Percentiles rank a stretch among this genome's conserved stretches.
phyloP scores from a whole-genome alignment of 1,284 basidiomycete genomes.

The Sporisorium graminicola region DNA sequence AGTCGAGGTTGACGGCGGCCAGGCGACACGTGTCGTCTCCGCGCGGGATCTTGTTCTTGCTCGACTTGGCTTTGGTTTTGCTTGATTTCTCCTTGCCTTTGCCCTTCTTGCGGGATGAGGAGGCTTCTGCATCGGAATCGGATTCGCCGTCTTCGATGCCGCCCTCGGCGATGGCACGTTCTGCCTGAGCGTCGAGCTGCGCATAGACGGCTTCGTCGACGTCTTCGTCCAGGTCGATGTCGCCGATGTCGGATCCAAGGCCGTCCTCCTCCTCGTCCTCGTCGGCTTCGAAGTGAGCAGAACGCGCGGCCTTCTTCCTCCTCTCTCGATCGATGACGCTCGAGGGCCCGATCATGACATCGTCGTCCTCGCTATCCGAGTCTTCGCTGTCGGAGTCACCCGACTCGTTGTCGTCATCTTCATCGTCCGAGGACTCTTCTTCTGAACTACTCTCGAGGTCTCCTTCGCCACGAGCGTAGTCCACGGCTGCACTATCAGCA shows the following conservation, averaged over 20 bases:
- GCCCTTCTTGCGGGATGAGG: conserved; percentile 71
- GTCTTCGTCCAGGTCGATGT: conserved; percentile 82
- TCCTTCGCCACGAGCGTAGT: conserved; percentile 85
- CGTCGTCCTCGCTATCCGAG: conserved; percentile 64
- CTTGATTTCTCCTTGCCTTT: conserved; percentile 33
- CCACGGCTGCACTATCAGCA: conserved; percentile 71
- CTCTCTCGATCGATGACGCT: conserved; percentile 46
- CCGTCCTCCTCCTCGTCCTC: conserved; percentile 54
- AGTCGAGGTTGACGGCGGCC: conserved; percentile 96
- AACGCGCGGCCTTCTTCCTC: conserved; percentile 25
- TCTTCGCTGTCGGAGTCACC: conserved; percentile 77
- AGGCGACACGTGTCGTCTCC: conserved; percentile 73
- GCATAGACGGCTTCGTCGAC: conserved; percentile 73
- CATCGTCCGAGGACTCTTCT: conserved; percentile 48
- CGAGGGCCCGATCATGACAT: conserved; percentile 57
- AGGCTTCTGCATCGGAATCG: conserved; percentile 42
- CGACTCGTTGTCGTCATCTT: conserved; percentile 40
- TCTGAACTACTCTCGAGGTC: conserved; percentile 61
- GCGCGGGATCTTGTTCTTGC: conserved; percentile 45
- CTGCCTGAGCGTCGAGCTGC: conserved; percentile 81
- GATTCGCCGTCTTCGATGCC: conserved; percentile 49
- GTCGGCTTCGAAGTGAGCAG: conserved; percentile 33
- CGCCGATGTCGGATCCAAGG: conserved; percentile 54
- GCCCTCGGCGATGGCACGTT: conserved; percentile 61
- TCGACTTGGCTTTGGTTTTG: conserved; percentile 70